Percentiles rank a stretch among this genome's conserved stretches.
Evolutionary conservation across 2,329 filamentous ascomycete genomes (phyloP).

Genomic region (Penicillium sp.): DNA sequence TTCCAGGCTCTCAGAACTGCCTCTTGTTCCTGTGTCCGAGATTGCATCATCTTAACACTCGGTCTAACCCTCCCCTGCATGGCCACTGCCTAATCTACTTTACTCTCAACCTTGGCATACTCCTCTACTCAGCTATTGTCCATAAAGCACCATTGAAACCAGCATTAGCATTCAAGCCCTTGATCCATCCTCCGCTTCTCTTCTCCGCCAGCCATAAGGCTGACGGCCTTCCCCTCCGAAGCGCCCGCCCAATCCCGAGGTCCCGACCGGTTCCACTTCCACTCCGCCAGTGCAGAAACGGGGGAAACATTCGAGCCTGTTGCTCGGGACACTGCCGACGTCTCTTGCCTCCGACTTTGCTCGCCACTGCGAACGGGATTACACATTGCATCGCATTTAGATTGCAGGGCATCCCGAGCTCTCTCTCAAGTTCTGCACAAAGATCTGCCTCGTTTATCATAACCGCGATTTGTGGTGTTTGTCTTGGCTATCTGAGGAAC

Average conservation of each 20-base stretch:
- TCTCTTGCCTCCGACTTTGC: slow-evolving; percentile 2
- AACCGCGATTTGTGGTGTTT: slow-evolving; percentile 3
- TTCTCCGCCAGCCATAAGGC: slow-evolving; percentile 14
- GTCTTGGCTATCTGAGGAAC: slow-evolving; percentile 1
- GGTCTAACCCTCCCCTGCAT: not conserved
- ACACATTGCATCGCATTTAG: not conserved
- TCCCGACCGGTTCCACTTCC: slow-evolving; percentile 16
- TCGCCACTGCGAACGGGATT: not conserved
- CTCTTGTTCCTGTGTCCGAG: not conserved
- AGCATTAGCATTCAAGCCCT: not conserved
- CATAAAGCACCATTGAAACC: slow-evolving; percentile 1
- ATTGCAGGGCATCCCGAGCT: not conserved
- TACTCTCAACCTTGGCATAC: not conserved
- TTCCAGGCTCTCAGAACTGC: not conserved
- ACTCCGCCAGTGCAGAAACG: slow-evolving; percentile 18
- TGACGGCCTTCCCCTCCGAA: slow-evolving; percentile 20
- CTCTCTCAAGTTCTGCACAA: not conserved
- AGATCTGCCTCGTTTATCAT: slow-evolving; percentile 1
- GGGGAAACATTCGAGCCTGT: slow-evolving; percentile 7
- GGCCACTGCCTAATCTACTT: not conserved
- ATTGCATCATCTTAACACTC: not conserved
- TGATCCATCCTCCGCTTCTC: not conserved
- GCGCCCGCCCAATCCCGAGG: slow-evolving; percentile 18
- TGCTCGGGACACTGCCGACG: slow-evolving; percentile 5
- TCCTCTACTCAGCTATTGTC: slow-evolving; percentile 17